phyloP scores from a whole-genome alignment of 2,329 filamentous ascomycete genomes.

The Sclerotinia sclerotiorum region DNA sequence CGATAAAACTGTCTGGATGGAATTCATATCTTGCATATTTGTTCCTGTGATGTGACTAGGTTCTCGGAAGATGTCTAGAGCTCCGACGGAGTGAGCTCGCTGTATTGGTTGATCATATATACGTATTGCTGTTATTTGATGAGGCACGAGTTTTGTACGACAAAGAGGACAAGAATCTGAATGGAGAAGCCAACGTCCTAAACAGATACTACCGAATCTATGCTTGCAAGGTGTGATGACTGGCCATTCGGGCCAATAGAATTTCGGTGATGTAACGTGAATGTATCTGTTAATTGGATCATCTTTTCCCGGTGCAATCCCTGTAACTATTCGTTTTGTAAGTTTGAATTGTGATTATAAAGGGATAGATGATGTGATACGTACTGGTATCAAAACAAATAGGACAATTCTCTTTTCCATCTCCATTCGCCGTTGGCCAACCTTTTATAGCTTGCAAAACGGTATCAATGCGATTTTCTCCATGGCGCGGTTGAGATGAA shows the following conservation, averaged over 20 bases:
- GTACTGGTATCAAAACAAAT: background rate
- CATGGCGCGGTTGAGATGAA: background rate
- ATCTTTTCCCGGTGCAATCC: too few species aligned
- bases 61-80: background rate
- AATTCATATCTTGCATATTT: background rate
- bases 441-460: background rate
- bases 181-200: background rate
- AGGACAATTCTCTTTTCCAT: background rate
- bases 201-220: slow-evolving; percentile 1
- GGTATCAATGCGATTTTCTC: fast-evolving
- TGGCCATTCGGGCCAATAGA: background rate
- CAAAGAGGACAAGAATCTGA: slow-evolving; percentile 2
- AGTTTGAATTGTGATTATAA: background rate
- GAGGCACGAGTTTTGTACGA: background rate
- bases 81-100: background rate
- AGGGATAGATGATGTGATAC: background rate
- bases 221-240: slow-evolving; percentile 7
- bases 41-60: too few species aligned
- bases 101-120: background rate
- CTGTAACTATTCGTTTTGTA: background rate
- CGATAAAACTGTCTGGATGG: background rate
- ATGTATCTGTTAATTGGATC: too few species aligned
- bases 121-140: fast-evolving
- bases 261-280: background rate
- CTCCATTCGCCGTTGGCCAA: background rate